These are phyloP conservation scores for Dryas drummondii DNA, from an alignment of 306 rosid species.

Conservation along the genomic window DNA sequence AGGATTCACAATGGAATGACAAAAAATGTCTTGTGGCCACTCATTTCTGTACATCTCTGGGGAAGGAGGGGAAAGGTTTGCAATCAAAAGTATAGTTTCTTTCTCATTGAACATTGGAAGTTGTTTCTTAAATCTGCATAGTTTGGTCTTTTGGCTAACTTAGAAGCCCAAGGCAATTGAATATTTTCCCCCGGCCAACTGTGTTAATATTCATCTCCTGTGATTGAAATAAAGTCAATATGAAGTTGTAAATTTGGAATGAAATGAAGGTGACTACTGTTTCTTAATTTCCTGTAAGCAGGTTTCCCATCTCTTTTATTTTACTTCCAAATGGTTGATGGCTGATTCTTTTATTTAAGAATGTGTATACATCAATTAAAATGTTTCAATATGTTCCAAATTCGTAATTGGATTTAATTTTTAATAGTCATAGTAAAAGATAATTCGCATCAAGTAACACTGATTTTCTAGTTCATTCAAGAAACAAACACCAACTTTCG, in stretches of 20 bases:
- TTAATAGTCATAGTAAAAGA: too few relatives aligned
- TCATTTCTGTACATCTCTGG: conserved; percentile 33
- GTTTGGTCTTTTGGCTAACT: conserved; percentile 10
- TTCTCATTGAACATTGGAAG: background rate
- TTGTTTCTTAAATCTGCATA: background rate
- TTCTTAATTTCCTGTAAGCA: background rate
- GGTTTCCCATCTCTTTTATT: too few relatives aligned
- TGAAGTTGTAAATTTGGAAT: conserved; percentile 14
- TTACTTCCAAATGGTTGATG: background rate
- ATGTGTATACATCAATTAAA: too few relatives aligned
- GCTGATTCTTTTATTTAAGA: background rate
- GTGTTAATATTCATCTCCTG: conserved; percentile 3
- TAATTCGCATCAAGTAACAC: too few relatives aligned
- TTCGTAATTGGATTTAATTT: too few relatives aligned
- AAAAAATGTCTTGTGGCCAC: conserved; percentile 12
- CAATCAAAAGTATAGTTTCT: conserved; percentile 18
- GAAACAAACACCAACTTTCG: too few relatives aligned
- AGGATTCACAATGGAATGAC: conserved; percentile 11
- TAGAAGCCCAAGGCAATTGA: background rate
- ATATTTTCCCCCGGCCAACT: background rate
- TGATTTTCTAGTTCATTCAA: too few relatives aligned
- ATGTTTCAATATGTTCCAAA: too few relatives aligned
- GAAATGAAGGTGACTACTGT: conserved; percentile 4
- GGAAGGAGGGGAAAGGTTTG: conserved; percentile 13
- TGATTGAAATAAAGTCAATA: conserved; percentile 1